These are phyloP conservation scores for Oldenlandia corymbosa DNA, from an alignment of 257 asterid species.

Conservation along the genomic window DNA sequence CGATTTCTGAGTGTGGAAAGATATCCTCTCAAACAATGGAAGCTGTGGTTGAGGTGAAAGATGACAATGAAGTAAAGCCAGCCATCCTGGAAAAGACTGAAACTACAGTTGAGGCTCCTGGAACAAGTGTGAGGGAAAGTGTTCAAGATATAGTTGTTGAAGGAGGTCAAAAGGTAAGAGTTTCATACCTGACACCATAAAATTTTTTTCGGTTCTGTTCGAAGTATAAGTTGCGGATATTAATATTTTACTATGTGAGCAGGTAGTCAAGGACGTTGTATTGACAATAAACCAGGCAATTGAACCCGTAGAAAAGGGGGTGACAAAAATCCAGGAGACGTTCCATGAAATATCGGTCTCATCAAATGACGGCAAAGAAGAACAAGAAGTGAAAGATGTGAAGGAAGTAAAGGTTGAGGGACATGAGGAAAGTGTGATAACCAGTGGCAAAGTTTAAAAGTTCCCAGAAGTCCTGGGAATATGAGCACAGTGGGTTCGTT, in stretches of 20 bases:
- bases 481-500: too few relatives aligned
- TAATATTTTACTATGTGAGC: slow-evolving; percentile 1
- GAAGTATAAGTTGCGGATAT: too few relatives aligned
- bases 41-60: slow-evolving; percentile 45
- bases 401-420: too few relatives aligned
- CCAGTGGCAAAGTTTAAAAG: too few relatives aligned
- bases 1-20: slow-evolving; percentile 34
- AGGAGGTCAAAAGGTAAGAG: slow-evolving; percentile 86
- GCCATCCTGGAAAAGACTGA: slow-evolving; percentile 57
- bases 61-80: slow-evolving; percentile 41
- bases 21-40: slow-evolving; percentile 44
- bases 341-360: slow-evolving; percentile 60
- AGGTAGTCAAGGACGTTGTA: slow-evolving; percentile 90
- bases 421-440: slow-evolving; percentile 27
- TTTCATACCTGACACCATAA: not conserved
- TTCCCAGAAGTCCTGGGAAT: too few relatives aligned
- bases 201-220: not conserved
- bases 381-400: slow-evolving; percentile 39
- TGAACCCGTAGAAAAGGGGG: slow-evolving; percentile 86
- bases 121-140: slow-evolving; percentile 85
- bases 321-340: slow-evolving; percentile 86
- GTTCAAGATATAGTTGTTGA: slow-evolving; percentile 88
- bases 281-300: slow-evolving; percentile 91
- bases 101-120: slow-evolving; percentile 63
- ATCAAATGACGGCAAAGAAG: slow-evolving; percentile 31